Evolutionary conservation across 768 basidiomycete genomes (phyloP).

Genomic region (Pseudohyphozyma bogoriensis): DNA sequence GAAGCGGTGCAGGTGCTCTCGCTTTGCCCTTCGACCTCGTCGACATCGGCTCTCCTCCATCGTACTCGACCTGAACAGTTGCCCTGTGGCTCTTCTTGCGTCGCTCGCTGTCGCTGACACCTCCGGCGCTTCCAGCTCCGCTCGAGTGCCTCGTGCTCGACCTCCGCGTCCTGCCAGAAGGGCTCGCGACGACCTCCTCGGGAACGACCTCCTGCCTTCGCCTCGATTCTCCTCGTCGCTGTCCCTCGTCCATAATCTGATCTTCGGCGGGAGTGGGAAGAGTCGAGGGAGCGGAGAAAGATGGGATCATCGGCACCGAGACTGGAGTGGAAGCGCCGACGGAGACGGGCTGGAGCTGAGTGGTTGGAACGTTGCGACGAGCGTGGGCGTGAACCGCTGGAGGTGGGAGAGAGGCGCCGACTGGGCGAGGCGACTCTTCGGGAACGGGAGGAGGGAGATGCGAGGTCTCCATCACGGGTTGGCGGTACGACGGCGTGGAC

Average conservation of each 20-base stretch:
- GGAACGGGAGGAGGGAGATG: slow-evolving; percentile 3
- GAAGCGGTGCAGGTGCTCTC: too few relatives aligned
- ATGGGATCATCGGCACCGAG: slow-evolving; percentile 15
- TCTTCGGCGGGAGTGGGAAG: slow-evolving; percentile 1
- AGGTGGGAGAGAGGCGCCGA: slow-evolving; percentile 1
- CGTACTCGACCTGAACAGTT: slow-evolving; percentile 95
- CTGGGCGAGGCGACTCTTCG: slow-evolving; percentile 2
- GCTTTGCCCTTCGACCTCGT: slow-evolving; percentile 9
- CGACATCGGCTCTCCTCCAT: slow-evolving; percentile 5
- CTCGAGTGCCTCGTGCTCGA: background rate
- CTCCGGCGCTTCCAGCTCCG: background rate
- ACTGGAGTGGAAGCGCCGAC: slow-evolving; percentile 12
- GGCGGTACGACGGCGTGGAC: background rate
- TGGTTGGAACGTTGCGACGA: slow-evolving; percentile 15
- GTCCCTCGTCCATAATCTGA: slow-evolving; percentile 12
- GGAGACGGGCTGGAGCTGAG: slow-evolving; percentile 16
- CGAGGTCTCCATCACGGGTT: slow-evolving; percentile 4
- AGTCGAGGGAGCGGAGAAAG: slow-evolving; percentile 11
- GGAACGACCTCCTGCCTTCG: background rate
- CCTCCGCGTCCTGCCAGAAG: background rate
- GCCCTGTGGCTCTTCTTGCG: slow-evolving; percentile 56
- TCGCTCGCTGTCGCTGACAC: slow-evolving; percentile 34
- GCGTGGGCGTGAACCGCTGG: slow-evolving; percentile 12
- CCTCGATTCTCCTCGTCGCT: background rate
- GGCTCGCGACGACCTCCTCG: background rate